These are phyloP conservation scores for Aristolochia fimbriata DNA, from an alignment of 164 flowering plant genomes.

Conservation along the genomic window DNA sequence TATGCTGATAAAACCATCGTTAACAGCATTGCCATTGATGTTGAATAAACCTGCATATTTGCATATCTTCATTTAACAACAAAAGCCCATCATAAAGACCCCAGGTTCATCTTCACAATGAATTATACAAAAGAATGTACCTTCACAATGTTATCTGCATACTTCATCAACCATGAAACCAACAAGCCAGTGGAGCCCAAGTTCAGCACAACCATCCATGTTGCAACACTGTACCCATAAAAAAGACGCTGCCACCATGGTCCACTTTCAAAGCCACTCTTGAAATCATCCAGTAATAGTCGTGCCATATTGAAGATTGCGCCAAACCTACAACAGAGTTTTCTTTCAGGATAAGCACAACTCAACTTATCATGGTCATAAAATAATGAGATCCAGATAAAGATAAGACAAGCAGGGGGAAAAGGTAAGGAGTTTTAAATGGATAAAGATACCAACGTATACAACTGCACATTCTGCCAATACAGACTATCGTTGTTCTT, in stretches of 20 bases:
- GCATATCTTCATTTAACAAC: neutral
- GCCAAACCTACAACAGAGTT: conserved; percentile 56
- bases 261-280: conserved; percentile 82
- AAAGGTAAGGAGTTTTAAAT: neutral
- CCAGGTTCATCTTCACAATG: neutral
- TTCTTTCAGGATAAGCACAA: neutral
- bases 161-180: conserved; percentile 98
- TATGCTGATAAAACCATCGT: conserved; percentile 73
- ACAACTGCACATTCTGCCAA: conserved; percentile 92
- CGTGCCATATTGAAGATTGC: conserved; percentile 74
- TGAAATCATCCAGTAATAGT: conserved; percentile 70
- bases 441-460: conserved; percentile 58
- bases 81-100: too few species aligned
- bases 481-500: conserved; percentile 90
- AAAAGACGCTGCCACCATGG: conserved; percentile 93
- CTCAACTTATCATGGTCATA: neutral
- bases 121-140: conserved; percentile 20
- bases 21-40: conserved; percentile 97
- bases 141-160: conserved; percentile 91
- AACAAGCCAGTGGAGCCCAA: conserved; percentile 85
- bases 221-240: conserved; percentile 67
- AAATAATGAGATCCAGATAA: too few species aligned
- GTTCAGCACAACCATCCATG: conserved; percentile 93
- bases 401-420: neutral
- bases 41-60: conserved; percentile 71